phyloP scores from a whole-genome alignment of 208 protist species.

The Leishmania major region DNA sequence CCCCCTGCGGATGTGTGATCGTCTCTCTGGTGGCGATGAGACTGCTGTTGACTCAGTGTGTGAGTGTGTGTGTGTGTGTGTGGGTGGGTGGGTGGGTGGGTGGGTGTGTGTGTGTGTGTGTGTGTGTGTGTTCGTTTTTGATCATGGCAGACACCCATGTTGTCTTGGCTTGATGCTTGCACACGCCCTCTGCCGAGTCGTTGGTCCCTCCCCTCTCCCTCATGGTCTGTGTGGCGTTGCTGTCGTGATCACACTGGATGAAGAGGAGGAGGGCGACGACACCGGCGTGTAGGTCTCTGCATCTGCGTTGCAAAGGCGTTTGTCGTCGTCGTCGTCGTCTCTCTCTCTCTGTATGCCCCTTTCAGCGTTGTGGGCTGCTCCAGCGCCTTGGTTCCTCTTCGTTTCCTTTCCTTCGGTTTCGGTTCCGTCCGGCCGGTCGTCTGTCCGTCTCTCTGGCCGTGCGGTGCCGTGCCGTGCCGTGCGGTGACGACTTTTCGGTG shows the following conservation, averaged over 20 bases:
- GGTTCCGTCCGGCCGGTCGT: too few relatives aligned
- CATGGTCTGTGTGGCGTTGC: too few relatives aligned
- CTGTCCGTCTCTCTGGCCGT: not conserved
- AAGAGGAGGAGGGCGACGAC: not conserved
- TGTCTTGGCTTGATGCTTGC: not conserved
- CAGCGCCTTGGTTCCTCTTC: too few relatives aligned
- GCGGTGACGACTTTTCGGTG: not conserved
- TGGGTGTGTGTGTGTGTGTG: not conserved
- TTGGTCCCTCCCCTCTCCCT: conserved; percentile 15
- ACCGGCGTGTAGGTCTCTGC: not conserved
- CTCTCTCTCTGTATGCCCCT: too few relatives aligned
- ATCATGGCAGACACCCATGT: not conserved
- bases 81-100: too few relatives aligned
- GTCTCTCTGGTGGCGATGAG: not conserved
- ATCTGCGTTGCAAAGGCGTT: too few relatives aligned
- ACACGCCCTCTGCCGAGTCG: not conserved
- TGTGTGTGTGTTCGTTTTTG: not conserved
- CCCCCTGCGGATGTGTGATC: not conserved
- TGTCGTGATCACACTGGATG: too few relatives aligned
- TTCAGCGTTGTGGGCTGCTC: too few relatives aligned
- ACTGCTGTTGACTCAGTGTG: not conserved
- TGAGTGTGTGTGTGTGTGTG: not conserved
- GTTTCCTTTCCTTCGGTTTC: too few relatives aligned
- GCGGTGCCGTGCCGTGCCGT: not conserved
- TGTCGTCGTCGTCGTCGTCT: too few relatives aligned